Conservation (phyloP, 495 filamentous ascomycete genomes). For the Podospora appendiculata region DNA sequence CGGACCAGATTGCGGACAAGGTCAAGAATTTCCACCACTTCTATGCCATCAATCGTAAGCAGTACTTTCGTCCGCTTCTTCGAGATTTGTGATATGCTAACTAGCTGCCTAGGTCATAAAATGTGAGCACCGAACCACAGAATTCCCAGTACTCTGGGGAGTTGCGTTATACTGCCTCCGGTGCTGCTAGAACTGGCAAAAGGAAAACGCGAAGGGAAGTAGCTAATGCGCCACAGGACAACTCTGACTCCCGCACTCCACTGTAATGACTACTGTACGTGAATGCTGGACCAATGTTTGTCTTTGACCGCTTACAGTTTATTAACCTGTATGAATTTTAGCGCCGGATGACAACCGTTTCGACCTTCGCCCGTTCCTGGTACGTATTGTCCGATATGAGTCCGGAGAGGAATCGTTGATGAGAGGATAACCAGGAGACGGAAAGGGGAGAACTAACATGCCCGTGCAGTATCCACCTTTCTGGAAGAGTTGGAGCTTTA, state of each 20-base stretch:
- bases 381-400: background rate
- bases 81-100: background rate
- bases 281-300: background rate
- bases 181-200: too few species aligned
- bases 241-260: slow-evolving; percentile 37
- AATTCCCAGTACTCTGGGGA: too few species aligned
- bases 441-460: background rate
- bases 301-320: background rate
- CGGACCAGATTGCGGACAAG: slow-evolving; percentile 47
- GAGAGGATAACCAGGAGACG: background rate
- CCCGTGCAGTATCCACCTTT: slow-evolving; percentile 29
- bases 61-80: background rate
- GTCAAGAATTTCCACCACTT: slow-evolving; percentile 61
- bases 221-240: slow-evolving; percentile 7
- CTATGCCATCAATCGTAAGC: slow-evolving; percentile 38
- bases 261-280: slow-evolving; percentile 24
- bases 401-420: background rate
- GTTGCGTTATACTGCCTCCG: too few species aligned
- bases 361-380: slow-evolving; percentile 57
- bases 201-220: too few species aligned
- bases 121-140: slow-evolving; percentile 19
- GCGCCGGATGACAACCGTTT: slow-evolving; percentile 42
- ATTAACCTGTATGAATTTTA: background rate
- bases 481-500: slow-evolving; percentile 41
- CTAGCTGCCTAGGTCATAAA: slow-evolving; percentile 44